These are phyloP conservation scores for Neocallimastix lanati DNA, from an alignment of 192 early-diverging fungal species.

Conservation along the genomic window DNA sequence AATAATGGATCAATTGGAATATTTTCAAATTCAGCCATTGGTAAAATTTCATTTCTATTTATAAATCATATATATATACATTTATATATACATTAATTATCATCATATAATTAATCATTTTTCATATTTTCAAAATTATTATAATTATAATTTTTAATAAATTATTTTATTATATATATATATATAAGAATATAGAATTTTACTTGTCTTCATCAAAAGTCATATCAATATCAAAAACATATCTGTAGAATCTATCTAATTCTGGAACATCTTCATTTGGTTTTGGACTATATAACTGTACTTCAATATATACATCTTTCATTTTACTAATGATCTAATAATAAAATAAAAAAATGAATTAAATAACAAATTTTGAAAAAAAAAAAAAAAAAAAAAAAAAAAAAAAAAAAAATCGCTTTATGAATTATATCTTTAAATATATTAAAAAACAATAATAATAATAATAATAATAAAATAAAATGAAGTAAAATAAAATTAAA, in stretches of 20 bases:
- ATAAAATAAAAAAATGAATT: background rate
- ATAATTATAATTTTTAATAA: too few relatives aligned
- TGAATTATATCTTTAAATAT: too few relatives aligned
- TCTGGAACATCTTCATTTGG: slow-evolving; percentile 52
- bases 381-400: too few relatives aligned
- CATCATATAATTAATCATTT: slow-evolving; percentile 1
- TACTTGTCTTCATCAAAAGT: slow-evolving; percentile 32
- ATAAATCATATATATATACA: too few relatives aligned
- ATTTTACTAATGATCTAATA: slow-evolving; percentile 28
- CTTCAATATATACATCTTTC: slow-evolving; percentile 39
- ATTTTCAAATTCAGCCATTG: slow-evolving; percentile 47
- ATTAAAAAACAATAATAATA: too few relatives aligned
- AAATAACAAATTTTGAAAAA: too few relatives aligned
- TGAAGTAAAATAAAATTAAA: too few relatives aligned
- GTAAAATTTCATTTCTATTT: slow-evolving; percentile 7
- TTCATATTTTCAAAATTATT: background rate
- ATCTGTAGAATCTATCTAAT: slow-evolving; percentile 66
- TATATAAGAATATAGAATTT: too few relatives aligned
- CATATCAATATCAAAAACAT: slow-evolving; percentile 44
- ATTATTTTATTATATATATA: too few relatives aligned
- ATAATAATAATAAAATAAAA: background rate
- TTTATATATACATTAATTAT: too few relatives aligned
- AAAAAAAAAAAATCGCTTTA: too few relatives aligned
- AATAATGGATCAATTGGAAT: slow-evolving; percentile 63
- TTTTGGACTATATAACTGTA: slow-evolving; percentile 38